phyloP scores from a whole-genome alignment of 768 basidiomycete genomes.

The Gymnopilus junonius region DNA sequence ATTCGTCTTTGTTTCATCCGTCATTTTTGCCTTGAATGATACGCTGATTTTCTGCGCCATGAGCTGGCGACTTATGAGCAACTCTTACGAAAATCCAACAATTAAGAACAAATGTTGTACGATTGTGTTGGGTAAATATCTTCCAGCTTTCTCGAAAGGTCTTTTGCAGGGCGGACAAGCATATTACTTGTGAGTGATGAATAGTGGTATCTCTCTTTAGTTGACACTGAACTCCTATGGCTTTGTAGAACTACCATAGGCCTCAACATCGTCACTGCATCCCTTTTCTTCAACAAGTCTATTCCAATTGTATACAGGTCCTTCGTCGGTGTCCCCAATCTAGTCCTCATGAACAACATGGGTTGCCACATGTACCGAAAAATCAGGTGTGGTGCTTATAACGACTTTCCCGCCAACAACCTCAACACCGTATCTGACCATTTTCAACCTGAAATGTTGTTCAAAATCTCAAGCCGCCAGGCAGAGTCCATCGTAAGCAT shows the following conservation, averaged over 20 bases:
- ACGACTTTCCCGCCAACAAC: not conserved
- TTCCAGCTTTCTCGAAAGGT: constrained; percentile 10
- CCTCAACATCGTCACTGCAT: not conserved
- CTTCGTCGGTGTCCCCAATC: not conserved
- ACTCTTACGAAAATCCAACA: not conserved
- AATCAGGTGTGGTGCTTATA: not conserved
- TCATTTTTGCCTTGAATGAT: not conserved
- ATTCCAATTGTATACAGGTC: not conserved
- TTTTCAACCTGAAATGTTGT: not conserved
- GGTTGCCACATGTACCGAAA: not conserved
- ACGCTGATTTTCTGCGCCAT: not conserved
- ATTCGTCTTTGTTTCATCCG: not conserved
- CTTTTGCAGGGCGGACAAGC: constrained; percentile 6
- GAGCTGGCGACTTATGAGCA: not conserved
- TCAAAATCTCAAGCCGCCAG: not conserved
- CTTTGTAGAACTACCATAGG: not conserved
- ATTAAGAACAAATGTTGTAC: not conserved
- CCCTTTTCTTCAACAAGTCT: not conserved
- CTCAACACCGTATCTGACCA: not conserved
- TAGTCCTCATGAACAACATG: not conserved
- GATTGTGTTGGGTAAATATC: constrained; percentile 1
- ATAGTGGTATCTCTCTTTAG: not conserved
- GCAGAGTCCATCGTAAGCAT: not conserved
- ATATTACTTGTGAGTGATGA: constrained; percentile 10
- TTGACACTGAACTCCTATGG: not conserved